Evolutionary conservation across 2,329 filamentous ascomycete genomes (phyloP).

Genomic region (Diplodia mutila): DNA sequence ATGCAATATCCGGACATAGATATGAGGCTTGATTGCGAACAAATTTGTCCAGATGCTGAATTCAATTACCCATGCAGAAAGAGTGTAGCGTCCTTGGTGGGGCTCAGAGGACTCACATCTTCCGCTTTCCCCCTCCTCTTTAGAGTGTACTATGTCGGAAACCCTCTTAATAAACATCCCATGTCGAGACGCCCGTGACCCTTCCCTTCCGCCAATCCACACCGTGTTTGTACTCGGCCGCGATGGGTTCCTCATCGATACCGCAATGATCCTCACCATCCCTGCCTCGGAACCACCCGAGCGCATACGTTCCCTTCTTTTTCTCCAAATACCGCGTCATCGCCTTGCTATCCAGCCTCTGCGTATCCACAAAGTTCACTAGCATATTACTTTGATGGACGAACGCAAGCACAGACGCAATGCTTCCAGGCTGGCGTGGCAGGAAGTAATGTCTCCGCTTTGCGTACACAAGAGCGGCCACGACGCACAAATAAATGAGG

Average conservation of each 20-base stretch:
- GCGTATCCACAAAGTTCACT: slow-evolving; percentile 72
- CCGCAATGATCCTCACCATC: slow-evolving; percentile 76
- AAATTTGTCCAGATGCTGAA: no score
- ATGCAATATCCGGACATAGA: no score
- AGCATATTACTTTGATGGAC: slow-evolving; percentile 83
- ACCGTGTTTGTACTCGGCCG: slow-evolving; percentile 68
- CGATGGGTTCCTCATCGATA: slow-evolving; percentile 75
- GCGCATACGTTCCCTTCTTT: slow-evolving; percentile 66
- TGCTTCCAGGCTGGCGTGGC: slow-evolving; percentile 77
- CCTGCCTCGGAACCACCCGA: slow-evolving; percentile 76
- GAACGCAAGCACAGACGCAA: slow-evolving; percentile 74
- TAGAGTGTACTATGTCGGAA: no score
- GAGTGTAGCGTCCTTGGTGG: no score
- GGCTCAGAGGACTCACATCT: no score
- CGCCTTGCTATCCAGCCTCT: slow-evolving; percentile 62
- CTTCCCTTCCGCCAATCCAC: slow-evolving; percentile 43
- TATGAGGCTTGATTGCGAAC: no score
- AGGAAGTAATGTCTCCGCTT: slow-evolving; percentile 71
- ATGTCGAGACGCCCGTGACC: slow-evolving; percentile 37
- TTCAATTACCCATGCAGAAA: no score
- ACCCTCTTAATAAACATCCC: slow-evolving; percentile 35
- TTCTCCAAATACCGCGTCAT: slow-evolving; percentile 67
- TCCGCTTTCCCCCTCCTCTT: no score
- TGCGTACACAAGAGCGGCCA: slow-evolving; percentile 63
- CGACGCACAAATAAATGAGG: slow-evolving; percentile 65